phyloP scores from a whole-genome alignment of 75 land plant genomes.

The Cunninghamia lanceolata region DNA sequence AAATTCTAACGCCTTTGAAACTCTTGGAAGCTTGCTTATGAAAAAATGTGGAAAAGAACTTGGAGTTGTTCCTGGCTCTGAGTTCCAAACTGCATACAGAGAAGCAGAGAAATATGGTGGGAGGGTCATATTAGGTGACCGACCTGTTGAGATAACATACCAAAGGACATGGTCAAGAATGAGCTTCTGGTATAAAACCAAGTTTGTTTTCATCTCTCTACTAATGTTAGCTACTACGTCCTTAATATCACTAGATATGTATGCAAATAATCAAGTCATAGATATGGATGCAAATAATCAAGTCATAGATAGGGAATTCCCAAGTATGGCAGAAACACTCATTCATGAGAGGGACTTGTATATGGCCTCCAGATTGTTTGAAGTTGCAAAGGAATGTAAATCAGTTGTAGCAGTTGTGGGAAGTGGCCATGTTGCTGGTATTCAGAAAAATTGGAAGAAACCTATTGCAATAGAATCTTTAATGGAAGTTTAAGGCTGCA shows the following conservation, averaged over 20 bases:
- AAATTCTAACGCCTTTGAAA: neutral
- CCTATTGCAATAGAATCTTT: neutral
- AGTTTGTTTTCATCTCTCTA: neutral
- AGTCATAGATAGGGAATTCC: neutral
- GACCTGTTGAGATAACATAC: neutral
- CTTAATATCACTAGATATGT: neutral
- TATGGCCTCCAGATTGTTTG: neutral
- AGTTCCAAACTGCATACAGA: neutral
- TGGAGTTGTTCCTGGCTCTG: neutral
- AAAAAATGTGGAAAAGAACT: neutral
- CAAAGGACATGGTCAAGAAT: slow-evolving; percentile 4
- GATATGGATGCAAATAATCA: neutral
- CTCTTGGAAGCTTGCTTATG: neutral
- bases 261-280: too few relatives aligned
- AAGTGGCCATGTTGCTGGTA: neutral
- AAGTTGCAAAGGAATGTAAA: neutral
- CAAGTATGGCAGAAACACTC: neutral
- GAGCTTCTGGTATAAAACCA: neutral
- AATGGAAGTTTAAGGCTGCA: neutral
- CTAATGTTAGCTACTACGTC: neutral
- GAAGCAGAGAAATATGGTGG: neutral
- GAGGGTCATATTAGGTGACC: neutral
- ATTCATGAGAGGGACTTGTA: neutral
- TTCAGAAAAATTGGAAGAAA: neutral
- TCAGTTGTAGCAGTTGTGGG: neutral